These are phyloP conservation scores for Daphne laureola DNA, from an alignment of 441 rosid species.

Conservation along the genomic window DNA sequence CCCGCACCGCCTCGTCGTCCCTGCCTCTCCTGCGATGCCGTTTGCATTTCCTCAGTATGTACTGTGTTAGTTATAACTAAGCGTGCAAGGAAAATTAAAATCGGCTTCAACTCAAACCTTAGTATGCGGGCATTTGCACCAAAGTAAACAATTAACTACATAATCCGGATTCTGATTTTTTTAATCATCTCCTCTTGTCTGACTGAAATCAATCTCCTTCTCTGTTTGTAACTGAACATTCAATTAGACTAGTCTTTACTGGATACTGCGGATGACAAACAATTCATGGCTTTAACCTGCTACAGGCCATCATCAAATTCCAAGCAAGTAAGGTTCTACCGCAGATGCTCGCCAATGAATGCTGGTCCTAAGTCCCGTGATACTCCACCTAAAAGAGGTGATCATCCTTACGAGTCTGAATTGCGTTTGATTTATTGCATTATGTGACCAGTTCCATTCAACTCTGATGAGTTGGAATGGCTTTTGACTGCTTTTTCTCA, in stretches of 20 bases:
- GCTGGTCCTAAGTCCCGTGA: conserved; percentile 92
- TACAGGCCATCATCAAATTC: conserved; percentile 54
- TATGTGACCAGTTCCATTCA: background rate
- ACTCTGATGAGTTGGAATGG: conserved; percentile 3
- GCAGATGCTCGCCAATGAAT: conserved; percentile 75
- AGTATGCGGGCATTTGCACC: too few species aligned
- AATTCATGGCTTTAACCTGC: conserved; percentile 3
- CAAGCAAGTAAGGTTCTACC: conserved; percentile 77
- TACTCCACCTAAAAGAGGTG: conserved; percentile 95
- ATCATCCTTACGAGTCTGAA: conserved; percentile 1
- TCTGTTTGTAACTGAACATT: conserved; percentile 2
- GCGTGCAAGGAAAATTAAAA: too few species aligned
- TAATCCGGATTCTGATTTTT: too few species aligned
- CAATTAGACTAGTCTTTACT: too few species aligned
- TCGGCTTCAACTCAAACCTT: too few species aligned
- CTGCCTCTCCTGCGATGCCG: conserved; percentile 60
- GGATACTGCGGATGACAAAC: too few species aligned
- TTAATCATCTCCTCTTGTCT: too few species aligned
- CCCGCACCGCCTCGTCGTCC: conserved; percentile 45
- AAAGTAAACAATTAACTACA: too few species aligned
- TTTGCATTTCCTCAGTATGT: conserved; percentile 79
- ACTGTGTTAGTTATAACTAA: too few species aligned
- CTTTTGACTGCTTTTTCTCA: conserved; percentile 6
- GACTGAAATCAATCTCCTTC: background rate
- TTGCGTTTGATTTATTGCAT: background rate